Base-by-base conservation (phyloP, 2,329 filamentous ascomycete species). In the Colletotrichum lindemuthianum region DNA sequence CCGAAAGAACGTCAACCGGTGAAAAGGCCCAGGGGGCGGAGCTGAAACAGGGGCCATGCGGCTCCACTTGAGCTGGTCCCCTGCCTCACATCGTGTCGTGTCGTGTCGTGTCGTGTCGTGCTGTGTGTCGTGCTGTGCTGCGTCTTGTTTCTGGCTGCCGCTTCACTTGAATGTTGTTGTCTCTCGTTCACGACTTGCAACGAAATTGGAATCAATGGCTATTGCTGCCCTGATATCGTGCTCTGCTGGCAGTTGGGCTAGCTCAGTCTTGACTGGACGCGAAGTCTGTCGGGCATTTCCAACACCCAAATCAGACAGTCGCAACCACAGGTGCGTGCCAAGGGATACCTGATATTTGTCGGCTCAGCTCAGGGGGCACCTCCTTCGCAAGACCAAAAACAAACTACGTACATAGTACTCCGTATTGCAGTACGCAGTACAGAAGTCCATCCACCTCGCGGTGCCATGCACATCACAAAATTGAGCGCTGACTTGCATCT, bases 21-120 rank as follows among this genome's bases (percentile, higher is more conserved):
- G 41, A 58, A 56, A 56, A 34, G 63, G 44, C 11, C 58, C 50
- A 33, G 58, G 63, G 32, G 40, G 37, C 44, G 24, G 58, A 45
- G 58, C 58, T 65, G 63, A 65, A 65, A 65, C 63, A 65, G 63
- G 63, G 63, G 63, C 52, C 51, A 52, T 61, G 47, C 40, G 41
- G 52, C 57, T 48, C 63, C 63, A 65, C 58, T 12, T 51, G 7
- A 32, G 13, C 37, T 34, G 11, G 24, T 47, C 12, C 51, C 43
- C 57, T 43, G 13, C 13, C 24, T 33, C 24, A 24, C 24, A 24
- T 24, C 24, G 24, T 24, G 24, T 24, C 24, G 24, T 24, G 24
- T 24, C 24, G 24, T 24, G 24, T 24, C 24, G 24, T 24, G 24
- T 24, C 24, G 24, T 24, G 24, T 24, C 24, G 24, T 24, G 24